Evolutionary conservation across 345 rosid genomes (phyloP).

Genomic region (Lepidium didymum): DNA sequence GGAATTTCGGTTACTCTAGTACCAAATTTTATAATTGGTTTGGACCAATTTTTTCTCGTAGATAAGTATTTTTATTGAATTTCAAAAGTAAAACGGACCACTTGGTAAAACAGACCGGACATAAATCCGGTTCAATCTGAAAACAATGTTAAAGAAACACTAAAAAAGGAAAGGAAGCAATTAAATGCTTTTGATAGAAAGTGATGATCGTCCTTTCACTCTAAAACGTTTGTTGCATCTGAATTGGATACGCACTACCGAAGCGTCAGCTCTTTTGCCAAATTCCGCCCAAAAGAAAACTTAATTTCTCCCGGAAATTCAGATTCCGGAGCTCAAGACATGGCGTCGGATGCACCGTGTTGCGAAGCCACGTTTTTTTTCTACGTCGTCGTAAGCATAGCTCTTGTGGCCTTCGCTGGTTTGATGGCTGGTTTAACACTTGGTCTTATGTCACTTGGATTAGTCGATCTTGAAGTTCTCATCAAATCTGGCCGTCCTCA

Average conservation of each 20-base stretch:
- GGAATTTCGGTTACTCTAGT: neutral
- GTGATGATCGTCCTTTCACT: neutral
- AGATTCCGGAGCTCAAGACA: neutral
- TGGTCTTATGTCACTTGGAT: conserved; percentile 91
- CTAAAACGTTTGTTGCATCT: neutral
- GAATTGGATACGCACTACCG: conserved; percentile 5
- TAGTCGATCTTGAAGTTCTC: conserved; percentile 96
- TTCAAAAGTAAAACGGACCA: too few relatives aligned
- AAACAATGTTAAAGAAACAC: neutral
- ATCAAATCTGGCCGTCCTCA: conserved; percentile 85
- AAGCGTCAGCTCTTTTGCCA: neutral
- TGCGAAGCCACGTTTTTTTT: conserved; percentile 48
- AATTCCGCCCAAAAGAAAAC: neutral
- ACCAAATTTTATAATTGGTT: neutral
- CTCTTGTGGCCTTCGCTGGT: conserved; percentile 73
- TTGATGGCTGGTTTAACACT: conserved; percentile 94
- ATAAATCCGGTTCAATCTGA: neutral
- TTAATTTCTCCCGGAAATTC: neutral
- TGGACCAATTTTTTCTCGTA: neutral
- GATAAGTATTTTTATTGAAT: too few relatives aligned
- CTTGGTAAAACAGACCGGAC: neutral
- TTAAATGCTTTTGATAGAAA: neutral
- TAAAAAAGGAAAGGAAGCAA: neutral
- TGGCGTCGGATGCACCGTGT: conserved; percentile 33
- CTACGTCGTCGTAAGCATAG: conserved; percentile 39